phyloP scores from a whole-genome alignment of 495 filamentous ascomycete genomes.

The Xylaria acuta region DNA sequence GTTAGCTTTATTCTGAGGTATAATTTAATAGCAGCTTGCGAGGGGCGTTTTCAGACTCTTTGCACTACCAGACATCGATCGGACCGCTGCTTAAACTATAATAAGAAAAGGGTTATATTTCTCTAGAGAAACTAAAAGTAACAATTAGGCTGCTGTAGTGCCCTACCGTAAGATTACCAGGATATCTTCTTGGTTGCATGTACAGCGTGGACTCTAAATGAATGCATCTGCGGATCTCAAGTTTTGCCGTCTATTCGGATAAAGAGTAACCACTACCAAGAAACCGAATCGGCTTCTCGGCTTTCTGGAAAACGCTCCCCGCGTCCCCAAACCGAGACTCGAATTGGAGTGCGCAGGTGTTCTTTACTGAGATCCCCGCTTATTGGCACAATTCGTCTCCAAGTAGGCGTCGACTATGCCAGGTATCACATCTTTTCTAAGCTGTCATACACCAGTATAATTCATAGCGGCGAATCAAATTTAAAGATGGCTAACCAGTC shows the following conservation, averaged over 20 bases:
- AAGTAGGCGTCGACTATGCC: background rate
- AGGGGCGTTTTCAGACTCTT: background rate
- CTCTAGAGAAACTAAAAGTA: background rate
- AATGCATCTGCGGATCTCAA: background rate
- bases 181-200: background rate
- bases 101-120: background rate
- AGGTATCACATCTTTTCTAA: no score
- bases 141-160: background rate
- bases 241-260: background rate
- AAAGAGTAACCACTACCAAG: background rate
- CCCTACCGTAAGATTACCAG: background rate
- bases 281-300: slow-evolving; percentile 7
- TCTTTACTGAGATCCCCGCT: background rate
- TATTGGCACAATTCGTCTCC: background rate
- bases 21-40: background rate
- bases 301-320: background rate
- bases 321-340: background rate
- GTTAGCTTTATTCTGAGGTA: background rate
- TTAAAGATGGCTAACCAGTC: background rate
- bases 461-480: background rate
- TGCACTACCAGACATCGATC: background rate
- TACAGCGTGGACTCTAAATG: no score
- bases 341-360: background rate
- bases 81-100: background rate
- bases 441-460: background rate